These are phyloP conservation scores for Alternaria sp. DNA, from an alignment of 2,329 filamentous ascomycete species.

Conservation along the genomic window DNA sequence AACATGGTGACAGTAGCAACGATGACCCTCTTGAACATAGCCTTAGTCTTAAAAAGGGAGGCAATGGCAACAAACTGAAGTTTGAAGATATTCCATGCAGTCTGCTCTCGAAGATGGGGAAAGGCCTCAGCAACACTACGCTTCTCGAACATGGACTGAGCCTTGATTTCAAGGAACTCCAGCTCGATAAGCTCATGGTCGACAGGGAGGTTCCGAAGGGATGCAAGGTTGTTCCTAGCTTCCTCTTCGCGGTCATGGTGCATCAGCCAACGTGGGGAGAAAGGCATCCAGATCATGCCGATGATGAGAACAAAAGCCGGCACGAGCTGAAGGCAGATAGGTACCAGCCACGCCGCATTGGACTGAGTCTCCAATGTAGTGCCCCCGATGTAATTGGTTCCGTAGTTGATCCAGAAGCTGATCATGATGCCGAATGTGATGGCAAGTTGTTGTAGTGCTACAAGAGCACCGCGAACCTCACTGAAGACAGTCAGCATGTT, in stretches of 20 bases:
- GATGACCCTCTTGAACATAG: slow-evolving; percentile 73
- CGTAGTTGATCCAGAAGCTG: slow-evolving; percentile 47
- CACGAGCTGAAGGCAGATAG: slow-evolving; percentile 74
- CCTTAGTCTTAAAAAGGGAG: slow-evolving; percentile 69
- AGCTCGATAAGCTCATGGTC: slow-evolving; percentile 75
- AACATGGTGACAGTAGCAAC: slow-evolving; percentile 65
- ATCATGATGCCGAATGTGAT: slow-evolving; percentile 62
- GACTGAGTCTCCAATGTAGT: slow-evolving; percentile 65
- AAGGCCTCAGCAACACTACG: slow-evolving; percentile 70
- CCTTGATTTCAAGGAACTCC: slow-evolving; percentile 85
- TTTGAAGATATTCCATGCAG: slow-evolving; percentile 64
- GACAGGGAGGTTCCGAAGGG: slow-evolving; percentile 67
- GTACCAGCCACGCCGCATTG: slow-evolving; percentile 77
- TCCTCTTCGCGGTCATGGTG: slow-evolving; percentile 75
- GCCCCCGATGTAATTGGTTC: slow-evolving; percentile 62
- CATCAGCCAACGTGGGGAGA: slow-evolving; percentile 78
- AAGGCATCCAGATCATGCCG: slow-evolving; percentile 83
- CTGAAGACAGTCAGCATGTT: slow-evolving; percentile 52
- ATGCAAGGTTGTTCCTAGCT: slow-evolving; percentile 69
- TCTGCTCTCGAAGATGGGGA: slow-evolving; percentile 69
- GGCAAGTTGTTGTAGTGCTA: slow-evolving; percentile 70
- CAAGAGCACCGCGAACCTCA: slow-evolving; percentile 72
- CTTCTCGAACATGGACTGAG: slow-evolving; percentile 80
- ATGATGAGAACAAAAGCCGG: slow-evolving; percentile 72
- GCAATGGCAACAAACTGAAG: slow-evolving; percentile 72